A percentile compares a stretch with the other conserved stretches of the same genome.
These are phyloP conservation scores for Rhodotorula sphaerocarpa DNA, from an alignment of 768 basidiomycete species.

Conservation along the genomic window DNA sequence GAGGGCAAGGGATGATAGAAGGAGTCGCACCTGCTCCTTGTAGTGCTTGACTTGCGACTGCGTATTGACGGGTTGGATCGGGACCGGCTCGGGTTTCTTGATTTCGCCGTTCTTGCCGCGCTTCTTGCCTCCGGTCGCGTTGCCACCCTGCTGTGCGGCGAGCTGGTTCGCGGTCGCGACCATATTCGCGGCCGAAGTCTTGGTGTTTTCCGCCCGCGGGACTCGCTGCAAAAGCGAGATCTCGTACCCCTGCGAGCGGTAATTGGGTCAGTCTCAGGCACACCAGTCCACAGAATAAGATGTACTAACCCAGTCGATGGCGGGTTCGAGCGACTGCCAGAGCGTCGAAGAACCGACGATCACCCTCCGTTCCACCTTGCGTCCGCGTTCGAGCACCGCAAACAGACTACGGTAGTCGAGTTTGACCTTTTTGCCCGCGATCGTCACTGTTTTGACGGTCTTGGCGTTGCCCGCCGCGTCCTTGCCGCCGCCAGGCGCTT, in stretches of 20 bases:
- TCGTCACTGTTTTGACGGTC: slow-evolving; percentile 19
- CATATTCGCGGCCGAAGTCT: background rate
- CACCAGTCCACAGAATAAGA: slow-evolving; percentile 59
- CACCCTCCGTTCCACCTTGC: slow-evolving; percentile 64
- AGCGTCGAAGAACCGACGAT: slow-evolving; percentile 73
- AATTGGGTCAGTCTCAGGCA: slow-evolving; percentile 41
- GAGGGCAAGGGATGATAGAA: background rate
- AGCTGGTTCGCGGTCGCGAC: background rate
- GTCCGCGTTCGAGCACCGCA: slow-evolving; percentile 71
- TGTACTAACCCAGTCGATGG: slow-evolving; percentile 65
- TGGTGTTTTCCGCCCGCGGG: slow-evolving; percentile 8
- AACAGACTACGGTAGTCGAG: slow-evolving; percentile 70
- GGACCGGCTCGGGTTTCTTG: background rate
- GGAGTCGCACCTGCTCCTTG: slow-evolving; percentile 32
- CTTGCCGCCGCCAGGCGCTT: background rate
- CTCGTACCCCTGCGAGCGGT: slow-evolving; percentile 33
- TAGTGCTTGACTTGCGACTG: slow-evolving; percentile 17
- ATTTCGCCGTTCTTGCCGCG: slow-evolving; percentile 12
- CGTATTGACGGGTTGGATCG: slow-evolving; percentile 4
- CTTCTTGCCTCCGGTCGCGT: slow-evolving; percentile 15
- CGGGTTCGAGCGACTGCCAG: slow-evolving; percentile 69
- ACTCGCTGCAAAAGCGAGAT: slow-evolving; percentile 35
- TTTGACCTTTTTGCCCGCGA: slow-evolving; percentile 42
- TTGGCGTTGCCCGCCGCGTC: background rate
- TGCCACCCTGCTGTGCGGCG: slow-evolving; percentile 11